These are phyloP conservation scores for Didymella pomorum DNA, from an alignment of 2,329 filamentous ascomycete species.

Conservation along the genomic window DNA sequence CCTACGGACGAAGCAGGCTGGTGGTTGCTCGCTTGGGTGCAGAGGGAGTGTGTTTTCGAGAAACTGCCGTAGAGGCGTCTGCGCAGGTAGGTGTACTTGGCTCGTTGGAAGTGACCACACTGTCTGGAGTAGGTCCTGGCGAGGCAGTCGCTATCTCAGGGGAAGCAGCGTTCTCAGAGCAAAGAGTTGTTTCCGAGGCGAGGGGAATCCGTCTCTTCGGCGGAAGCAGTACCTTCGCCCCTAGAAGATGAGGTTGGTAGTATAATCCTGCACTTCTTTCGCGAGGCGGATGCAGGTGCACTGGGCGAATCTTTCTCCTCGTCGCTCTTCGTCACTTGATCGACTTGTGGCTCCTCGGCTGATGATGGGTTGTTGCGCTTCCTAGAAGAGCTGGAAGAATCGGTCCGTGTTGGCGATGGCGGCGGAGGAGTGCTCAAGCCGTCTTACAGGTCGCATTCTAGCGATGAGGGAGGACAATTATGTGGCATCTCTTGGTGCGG, in stretches of 20 bases:
- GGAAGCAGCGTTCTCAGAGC: neutral
- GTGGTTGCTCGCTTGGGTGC: neutral
- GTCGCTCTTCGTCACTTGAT: neutral
- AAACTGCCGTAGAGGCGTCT: neutral
- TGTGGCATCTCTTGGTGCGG: neutral
- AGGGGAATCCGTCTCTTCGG: too few species aligned
- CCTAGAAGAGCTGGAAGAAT: neutral
- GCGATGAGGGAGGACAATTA: neutral
- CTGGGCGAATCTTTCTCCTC: neutral
- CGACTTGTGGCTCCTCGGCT: neutral
- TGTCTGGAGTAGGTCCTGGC: neutral
- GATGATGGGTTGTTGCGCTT: neutral
- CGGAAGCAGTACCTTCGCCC: too few species aligned
- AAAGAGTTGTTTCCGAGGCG: too few species aligned
- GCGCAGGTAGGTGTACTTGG: neutral
- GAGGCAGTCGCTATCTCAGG: neutral
- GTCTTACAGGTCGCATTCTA: neutral
- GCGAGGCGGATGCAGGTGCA: neutral
- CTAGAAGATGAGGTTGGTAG: neutral
- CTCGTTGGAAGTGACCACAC: neutral
- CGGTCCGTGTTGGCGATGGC: neutral
- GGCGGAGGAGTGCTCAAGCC: neutral
- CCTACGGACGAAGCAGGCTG: neutral
- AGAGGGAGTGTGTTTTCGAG: neutral
- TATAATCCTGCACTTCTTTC: neutral